Base-by-base conservation (phyloP, 164 flowering plant genomes). In the Piper longum region DNA sequence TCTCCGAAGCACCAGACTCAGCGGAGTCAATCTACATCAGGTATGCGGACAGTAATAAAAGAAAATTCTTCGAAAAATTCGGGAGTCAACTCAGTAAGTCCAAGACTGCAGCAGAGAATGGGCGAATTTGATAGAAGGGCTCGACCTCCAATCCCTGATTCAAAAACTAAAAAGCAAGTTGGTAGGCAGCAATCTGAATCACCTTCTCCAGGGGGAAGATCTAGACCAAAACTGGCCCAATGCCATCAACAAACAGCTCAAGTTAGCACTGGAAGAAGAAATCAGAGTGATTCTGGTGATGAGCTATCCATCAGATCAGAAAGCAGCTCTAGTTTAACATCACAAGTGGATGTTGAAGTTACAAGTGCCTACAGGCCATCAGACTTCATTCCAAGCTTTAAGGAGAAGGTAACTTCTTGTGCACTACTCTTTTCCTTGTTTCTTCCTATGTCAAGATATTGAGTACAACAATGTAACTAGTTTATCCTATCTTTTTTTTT, bases 71-170 rank as follows among this genome's bases (percentile, higher is more conserved):
- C 36, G 40, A 64, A 44, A 14, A 41, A 18, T 43, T 43, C 9
- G 39, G 59, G 62, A 65, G 71, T 85, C 18, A 88, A 82, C 62
- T 81, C 91, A 41, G 69, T 73, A 26, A 85, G 93, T 78, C 92
- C 91, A 39, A 83, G 89, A 74, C 43, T 82, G 76, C 89, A 75
- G 61, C 89, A 79, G 70, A 89, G 73, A 81, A 87, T 80, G 72
- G 73, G 72, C 16, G 93, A 89, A 75, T 19, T 75, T 69, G 91
- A 85, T 66, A 87, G 71, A 75, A 76, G 76, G 61, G 78, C 85
- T 59, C 80, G 82, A 8, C 83, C 81, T 16, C 84, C 83, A 56
- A 73, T 72, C 12, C 81, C 85, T 43, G 93, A 89, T 73, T 67
- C 70, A n/a, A 79, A 65, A 66, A 61, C 79, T 8, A 78, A 83